phyloP scores from a whole-genome alignment of 2,329 filamentous ascomycete genomes.

The Pseudophaeomoniella oleicola region DNA sequence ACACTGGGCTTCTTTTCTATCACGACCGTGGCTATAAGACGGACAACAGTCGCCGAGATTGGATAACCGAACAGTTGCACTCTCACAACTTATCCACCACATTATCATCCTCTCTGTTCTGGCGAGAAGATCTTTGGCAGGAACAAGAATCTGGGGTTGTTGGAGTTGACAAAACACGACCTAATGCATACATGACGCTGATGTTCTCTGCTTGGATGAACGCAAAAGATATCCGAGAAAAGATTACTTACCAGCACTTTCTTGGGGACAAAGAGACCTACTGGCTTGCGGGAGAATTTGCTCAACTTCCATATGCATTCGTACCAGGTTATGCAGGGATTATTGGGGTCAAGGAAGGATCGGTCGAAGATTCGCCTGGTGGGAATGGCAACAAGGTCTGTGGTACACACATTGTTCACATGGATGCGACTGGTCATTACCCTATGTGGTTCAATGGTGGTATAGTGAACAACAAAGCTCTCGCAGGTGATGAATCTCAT shows the following conservation, averaged over 20 bases:
- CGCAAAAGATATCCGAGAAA: conserved; percentile 21
- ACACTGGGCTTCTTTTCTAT: conserved; percentile 6
- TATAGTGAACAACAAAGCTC: conserved; percentile 23
- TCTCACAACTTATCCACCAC: conserved; percentile 16
- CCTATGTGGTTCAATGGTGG: conserved; percentile 30
- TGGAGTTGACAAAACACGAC: conserved; percentile 24
- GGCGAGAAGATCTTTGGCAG: conserved; percentile 25
- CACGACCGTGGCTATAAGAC: conserved; percentile 6
- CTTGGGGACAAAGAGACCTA: conserved; percentile 34
- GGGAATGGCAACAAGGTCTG: conserved; percentile 19
- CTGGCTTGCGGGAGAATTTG: conserved; percentile 31
- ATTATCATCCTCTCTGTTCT: conserved; percentile 23
- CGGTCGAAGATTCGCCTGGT: not conserved
- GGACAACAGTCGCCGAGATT: not conserved
- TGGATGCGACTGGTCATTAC: conserved; percentile 19
- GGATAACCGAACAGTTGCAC: conserved; percentile 13
- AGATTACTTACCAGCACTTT: conserved; percentile 26
- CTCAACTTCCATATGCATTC: conserved; percentile 23
- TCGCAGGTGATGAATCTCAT: not conserved
- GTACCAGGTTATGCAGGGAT: conserved; percentile 12
- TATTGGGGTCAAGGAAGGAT: conserved; percentile 3
- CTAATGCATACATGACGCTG: conserved; percentile 22
- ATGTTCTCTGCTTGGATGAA: conserved; percentile 33
- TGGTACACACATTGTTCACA: conserved; percentile 24
- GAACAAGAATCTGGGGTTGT: conserved; percentile 29